Evolutionary conservation across 176 grass and related monocot genomes (phyloP), one percentile per base, ranked within the genome.

Genomic region (Stipa capillata): DNA sequence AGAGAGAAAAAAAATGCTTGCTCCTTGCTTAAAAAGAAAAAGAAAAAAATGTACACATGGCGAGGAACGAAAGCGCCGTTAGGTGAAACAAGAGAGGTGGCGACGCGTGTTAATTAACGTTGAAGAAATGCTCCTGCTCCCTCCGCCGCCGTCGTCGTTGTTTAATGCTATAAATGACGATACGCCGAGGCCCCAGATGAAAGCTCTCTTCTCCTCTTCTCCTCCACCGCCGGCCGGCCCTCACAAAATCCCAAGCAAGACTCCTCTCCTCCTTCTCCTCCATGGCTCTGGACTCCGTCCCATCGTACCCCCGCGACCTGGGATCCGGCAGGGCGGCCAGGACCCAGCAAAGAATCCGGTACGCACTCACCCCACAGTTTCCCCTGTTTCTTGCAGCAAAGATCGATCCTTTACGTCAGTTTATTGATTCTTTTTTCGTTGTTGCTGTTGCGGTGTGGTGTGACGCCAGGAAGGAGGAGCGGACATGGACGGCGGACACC

Each of bases 101-200:
- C 18, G 74, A 80, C 81, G 68, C 34, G 60, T 88, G 86, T 41
- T 79, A 84, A 84, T 41, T 79, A 84, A 84, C 61, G 69, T 84
- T 69, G 81, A 89, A 80, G 35, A 88, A 60, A n/a, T n/a, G n/a
- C n/a, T n/a, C n/a, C n/a, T 74, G 51, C 52, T 33, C 20, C 23
- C 28, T 43, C 8, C 54, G 23, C 51, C 32, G 28, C 47, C 59
- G 43, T 69, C 73, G 73, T 85, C 86, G 61, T 84, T 89, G 51
- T 84, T 80, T 80, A 84, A 80, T 80, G 56, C 79, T 82, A 78
- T 87, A 87, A 83, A 83, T 87, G 50, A 88, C 79, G 65, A 74
- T 41, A 13, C 10, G 34, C 80, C 63, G 45, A 77, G 44, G 41
- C 68, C 44, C 33, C 36, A 29, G 28, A 73, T 67, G 69, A 80